These are phyloP conservation scores for Castanea sativa DNA, from an alignment of 306 rosid species.

Conservation along the genomic window DNA sequence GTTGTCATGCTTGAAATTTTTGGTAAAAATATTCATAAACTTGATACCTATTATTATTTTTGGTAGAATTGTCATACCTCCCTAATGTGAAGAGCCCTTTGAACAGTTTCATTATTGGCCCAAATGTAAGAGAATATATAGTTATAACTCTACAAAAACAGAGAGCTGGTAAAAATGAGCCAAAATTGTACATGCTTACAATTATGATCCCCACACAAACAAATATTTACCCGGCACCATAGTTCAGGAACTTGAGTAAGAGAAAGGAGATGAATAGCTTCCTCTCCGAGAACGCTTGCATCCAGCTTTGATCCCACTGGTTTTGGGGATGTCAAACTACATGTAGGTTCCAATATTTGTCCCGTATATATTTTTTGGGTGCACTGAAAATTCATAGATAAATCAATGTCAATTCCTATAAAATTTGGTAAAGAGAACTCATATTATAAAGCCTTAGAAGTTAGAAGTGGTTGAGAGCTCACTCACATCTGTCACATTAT, in stretches of 20 bases:
- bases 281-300: not conserved
- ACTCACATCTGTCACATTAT: constrained; percentile 28
- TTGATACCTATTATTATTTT: no score
- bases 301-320: not conserved
- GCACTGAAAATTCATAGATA: constrained; percentile 10
- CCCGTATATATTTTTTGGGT: not conserved
- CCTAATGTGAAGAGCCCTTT: constrained; percentile 13
- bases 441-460: no score
- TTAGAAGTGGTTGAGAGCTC: no score
- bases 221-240: constrained; percentile 5
- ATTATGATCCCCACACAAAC: not conserved
- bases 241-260: not conserved
- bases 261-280: not conserved
- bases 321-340: not conserved
- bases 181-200: not conserved
- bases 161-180: not conserved
- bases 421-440: no score
- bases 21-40: no score
- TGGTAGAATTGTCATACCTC: constrained; percentile 1
- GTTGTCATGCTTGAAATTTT: not conserved
- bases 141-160: not conserved
- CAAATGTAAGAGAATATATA: constrained; percentile 13
- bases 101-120: constrained; percentile 22
- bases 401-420: no score
- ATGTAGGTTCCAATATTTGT: constrained; percentile 17